phyloP scores from a whole-genome alignment of 2,329 filamentous ascomycete species.

The Cucurbitaria berberidis region DNA sequence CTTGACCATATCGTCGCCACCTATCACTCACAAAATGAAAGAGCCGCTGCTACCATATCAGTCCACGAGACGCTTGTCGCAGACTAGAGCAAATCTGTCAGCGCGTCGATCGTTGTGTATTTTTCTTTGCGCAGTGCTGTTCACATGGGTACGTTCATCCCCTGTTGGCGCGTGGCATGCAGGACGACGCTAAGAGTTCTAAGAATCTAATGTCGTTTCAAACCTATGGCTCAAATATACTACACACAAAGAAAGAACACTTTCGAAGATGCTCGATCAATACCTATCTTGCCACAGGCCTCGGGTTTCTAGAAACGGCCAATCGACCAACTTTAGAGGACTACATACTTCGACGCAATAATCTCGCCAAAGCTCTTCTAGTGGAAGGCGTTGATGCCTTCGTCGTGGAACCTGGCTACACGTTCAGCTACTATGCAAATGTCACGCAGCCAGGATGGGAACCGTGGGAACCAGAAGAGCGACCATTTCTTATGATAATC shows the following conservation, averaged over 20 bases:
- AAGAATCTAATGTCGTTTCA: background rate
- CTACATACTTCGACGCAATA: conserved; percentile 62
- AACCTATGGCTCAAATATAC: background rate
- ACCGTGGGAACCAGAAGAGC: conserved; percentile 68
- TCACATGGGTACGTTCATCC: background rate
- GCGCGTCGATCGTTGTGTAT: background rate
- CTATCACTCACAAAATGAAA: background rate
- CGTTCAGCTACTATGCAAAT: conserved; percentile 69
- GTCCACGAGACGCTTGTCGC: background rate
- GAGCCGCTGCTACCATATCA: background rate
- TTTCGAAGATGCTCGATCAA: conserved; percentile 61
- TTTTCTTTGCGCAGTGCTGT: background rate
- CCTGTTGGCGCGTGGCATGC: background rate
- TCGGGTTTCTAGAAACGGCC: conserved; percentile 60
- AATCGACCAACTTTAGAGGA: conserved; percentile 58
- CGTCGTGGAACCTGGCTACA: conserved; percentile 68
- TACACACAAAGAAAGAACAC: conserved; percentile 8
- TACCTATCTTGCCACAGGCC: conserved; percentile 55
- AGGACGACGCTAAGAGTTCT: background rate
- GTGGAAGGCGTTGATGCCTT: conserved; percentile 63
- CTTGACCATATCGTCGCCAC: background rate
- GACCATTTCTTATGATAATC: conserved; percentile 68
- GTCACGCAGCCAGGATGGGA: conserved; percentile 68
- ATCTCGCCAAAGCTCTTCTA: conserved; percentile 62
- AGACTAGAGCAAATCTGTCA: background rate